Conservation (phyloP, 768 basidiomycete species). For the Zangia roseola region DNA sequence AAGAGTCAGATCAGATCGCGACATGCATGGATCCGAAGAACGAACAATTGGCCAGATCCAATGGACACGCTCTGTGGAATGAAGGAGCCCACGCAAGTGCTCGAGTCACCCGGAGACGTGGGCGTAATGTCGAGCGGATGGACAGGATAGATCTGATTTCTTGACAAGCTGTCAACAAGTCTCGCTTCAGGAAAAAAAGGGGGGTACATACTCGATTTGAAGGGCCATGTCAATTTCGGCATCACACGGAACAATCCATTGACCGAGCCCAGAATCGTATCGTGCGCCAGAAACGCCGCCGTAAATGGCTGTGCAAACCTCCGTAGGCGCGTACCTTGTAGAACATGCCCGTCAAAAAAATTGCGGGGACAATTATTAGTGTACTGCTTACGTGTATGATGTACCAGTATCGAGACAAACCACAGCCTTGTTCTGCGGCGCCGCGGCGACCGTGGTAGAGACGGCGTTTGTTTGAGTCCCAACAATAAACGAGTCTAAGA, state of each 20-base stretch:
- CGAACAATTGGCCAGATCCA: constrained; percentile 68
- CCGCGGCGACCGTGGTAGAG: constrained; percentile 52
- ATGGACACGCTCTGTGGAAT: constrained; percentile 59
- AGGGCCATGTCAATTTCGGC: constrained; percentile 76
- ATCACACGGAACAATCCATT: constrained; percentile 75
- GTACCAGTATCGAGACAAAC: constrained; percentile 79
- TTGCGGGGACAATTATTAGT: background rate
- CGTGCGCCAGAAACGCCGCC: constrained; percentile 59
- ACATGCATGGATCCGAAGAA: constrained; percentile 11
- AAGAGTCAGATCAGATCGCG: constrained; percentile 5
- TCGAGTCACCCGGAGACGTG: constrained; percentile 40
- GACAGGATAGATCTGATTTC: constrained; percentile 71
- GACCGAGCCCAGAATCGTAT: constrained; percentile 48
- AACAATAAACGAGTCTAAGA: constrained; percentile 71
- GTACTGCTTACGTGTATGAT: constrained; percentile 63
- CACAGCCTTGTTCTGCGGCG: constrained; percentile 70
- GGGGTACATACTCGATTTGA: constrained; percentile 62
- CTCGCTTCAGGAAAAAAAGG: constrained; percentile 2
- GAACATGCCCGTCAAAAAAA: constrained; percentile 2
- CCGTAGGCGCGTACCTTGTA: constrained; percentile 65
- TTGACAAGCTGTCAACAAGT: constrained; percentile 31
- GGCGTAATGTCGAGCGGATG: constrained; percentile 79
- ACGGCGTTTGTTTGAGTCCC: constrained; percentile 51
- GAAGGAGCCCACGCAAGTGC: constrained; percentile 71
- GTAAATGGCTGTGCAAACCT: constrained; percentile 70